Base-by-base conservation (phyloP, 139 green algal genomes). In the Astrephomene gubernaculifera region DNA sequence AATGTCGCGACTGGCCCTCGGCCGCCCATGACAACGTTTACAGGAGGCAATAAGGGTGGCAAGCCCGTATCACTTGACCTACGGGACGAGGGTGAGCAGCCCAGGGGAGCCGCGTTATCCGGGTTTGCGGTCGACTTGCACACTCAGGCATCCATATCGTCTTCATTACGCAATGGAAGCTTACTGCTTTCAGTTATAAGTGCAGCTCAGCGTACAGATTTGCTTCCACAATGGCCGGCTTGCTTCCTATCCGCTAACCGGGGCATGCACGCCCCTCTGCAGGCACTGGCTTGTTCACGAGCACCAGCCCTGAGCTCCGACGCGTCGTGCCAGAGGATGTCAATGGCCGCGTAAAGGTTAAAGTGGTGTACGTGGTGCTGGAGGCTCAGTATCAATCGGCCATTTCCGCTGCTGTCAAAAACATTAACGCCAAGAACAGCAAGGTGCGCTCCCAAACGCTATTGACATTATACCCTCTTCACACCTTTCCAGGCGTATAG, bases 381-480 rank as follows among this genome's bases (percentile, higher is more conserved):
- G 97, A 99, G 92, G 95, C 97, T 9, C 97, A 99, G 91, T 99
- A 99, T 93, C 97, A 99, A 92, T 96, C 95, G 33, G 89, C 95
- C 4, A 83, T 99, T 9, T 89, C 92, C 27, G 86, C 88, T 5
- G 96, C 96, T 8, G 96, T 99, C 43, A 92, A 96, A 79, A 94
- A 94, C 78, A 98, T 99, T 93, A 99, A 99, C 88, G 89, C 82
- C 49, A 96, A 88, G 61, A 93, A 93, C 88, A 83, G 93, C 79
- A 94, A 97, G 79, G 90, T 90, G 39, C 39, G 67, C 45, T 19
- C 43, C 12, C 49, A 25, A 57, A 17, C 12, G 49, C 49, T 57
- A 3, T 24, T 65, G n/a, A n/a, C n/a, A n/a, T n/a, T n/a, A n/a
- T n/a, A n/a, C n/a, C n/a, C n/a, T n/a, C n/a, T n/a, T n/a, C n/a